These are phyloP conservation scores for Uronychia setigera DNA, from an alignment of 73 alveolate species.

Conservation along the genomic window DNA sequence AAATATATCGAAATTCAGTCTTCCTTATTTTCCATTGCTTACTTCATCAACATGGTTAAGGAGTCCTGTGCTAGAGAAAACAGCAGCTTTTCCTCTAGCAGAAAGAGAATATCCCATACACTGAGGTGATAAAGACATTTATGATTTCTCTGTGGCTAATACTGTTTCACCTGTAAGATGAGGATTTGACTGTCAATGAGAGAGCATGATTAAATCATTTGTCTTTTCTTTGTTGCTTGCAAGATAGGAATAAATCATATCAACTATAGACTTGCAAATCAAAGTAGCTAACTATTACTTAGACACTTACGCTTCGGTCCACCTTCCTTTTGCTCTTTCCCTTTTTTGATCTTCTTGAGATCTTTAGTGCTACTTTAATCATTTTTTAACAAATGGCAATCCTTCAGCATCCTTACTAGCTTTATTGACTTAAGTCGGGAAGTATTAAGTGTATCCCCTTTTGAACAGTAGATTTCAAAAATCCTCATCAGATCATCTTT, in stretches of 20 bases:
- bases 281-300: not conserved
- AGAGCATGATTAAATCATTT: no score
- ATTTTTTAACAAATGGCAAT: conserved; percentile 16
- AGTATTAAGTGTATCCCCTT: conserved; percentile 45
- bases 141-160: not conserved
- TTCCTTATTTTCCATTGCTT: not conserved
- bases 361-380: not conserved
- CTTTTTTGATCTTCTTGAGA: not conserved
- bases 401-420: conserved; percentile 25
- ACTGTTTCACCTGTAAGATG: not conserved
- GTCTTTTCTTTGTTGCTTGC: not conserved
- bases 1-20: not conserved
- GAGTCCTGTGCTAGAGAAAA: not conserved
- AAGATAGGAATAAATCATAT: not conserved
- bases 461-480: conserved; percentile 40
- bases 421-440: conserved; percentile 29
- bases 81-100: not conserved
- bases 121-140: not conserved
- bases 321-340: not conserved
- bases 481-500: conserved; percentile 28
- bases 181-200: not conserved
- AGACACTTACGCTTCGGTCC: not conserved
- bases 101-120: not conserved
- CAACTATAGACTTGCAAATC: not conserved
- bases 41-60: not conserved